A percentile compares a stretch with the other conserved stretches of the same genome.
Conservation (phyloP, 106 monocot genomes). For the Narthecium ossifragum region DNA sequence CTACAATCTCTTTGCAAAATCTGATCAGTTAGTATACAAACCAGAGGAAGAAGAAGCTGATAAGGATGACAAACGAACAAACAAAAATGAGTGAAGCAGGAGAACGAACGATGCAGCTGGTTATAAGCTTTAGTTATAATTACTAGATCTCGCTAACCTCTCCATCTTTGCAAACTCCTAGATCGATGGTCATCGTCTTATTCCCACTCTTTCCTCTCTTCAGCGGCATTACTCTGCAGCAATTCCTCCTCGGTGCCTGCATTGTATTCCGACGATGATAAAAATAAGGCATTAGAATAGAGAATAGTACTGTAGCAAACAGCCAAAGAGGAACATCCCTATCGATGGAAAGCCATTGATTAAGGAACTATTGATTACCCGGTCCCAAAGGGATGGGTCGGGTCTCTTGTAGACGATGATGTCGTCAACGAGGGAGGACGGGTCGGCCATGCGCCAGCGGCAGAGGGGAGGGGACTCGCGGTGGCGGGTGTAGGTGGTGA, state of each 20-base stretch:
- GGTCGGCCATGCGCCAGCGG: slow-evolving; percentile 62
- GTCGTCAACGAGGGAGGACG: slow-evolving; percentile 35
- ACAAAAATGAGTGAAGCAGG: too few relatives aligned
- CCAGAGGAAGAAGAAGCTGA: too few relatives aligned
- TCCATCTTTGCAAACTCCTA: neutral
- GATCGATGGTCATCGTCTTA: neutral
- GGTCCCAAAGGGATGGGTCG: slow-evolving; percentile 71
- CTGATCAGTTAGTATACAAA: too few relatives aligned
- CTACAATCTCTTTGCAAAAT: too few relatives aligned
- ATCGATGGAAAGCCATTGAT: neutral
- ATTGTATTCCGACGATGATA: neutral
- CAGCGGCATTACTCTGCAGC: neutral
- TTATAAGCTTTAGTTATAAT: too few relatives aligned
- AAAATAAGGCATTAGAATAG: neutral
- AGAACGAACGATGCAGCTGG: too few relatives aligned
- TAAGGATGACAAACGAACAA: too few relatives aligned
- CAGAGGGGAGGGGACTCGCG: slow-evolving; percentile 31
- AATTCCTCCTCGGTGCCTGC: slow-evolving; percentile 34
- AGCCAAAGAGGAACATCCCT: neutral
- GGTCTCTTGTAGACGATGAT: slow-evolving; percentile 71
- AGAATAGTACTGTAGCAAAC: too few relatives aligned
- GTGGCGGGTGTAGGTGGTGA: slow-evolving; percentile 44
- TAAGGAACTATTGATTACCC: slow-evolving; percentile 27
- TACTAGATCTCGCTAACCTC: neutral
- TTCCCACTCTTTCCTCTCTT: neutral